Evolutionary conservation across 2,329 filamentous ascomycete genomes (phyloP).

Genomic region (Penicillium sp.): DNA sequence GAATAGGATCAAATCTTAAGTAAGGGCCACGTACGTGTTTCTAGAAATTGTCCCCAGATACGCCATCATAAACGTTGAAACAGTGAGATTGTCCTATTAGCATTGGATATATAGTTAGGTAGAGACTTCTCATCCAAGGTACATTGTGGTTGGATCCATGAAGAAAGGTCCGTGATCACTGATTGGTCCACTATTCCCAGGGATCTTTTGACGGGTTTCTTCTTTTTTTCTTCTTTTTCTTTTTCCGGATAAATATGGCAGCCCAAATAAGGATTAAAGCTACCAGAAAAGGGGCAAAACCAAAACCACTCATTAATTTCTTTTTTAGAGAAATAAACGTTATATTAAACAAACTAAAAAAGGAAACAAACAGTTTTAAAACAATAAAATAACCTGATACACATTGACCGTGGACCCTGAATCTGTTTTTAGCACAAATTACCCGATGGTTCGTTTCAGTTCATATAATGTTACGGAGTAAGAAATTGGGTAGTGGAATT

Average conservation of each 20-base stretch:
- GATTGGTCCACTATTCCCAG: slow-evolving; percentile 1
- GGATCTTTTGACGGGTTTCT: not conserved
- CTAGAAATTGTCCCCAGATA: not conserved
- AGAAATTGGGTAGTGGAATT: not conserved
- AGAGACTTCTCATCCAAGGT: slow-evolving; percentile 17
- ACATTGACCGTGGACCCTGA: slow-evolving; percentile 26
- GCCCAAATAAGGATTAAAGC: slow-evolving; percentile 20
- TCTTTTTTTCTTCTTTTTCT: not conserved
- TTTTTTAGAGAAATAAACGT: not conserved
- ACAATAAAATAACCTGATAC: slow-evolving; percentile 19
- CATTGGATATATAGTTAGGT: not conserved
- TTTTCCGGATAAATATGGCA: not conserved
- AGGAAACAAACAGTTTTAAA: slow-evolving; percentile 1
- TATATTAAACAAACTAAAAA: not conserved
- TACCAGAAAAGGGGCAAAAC: slow-evolving; percentile 9
- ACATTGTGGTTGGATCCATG: slow-evolving; percentile 3
- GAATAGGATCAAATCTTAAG: not conserved
- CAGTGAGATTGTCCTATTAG: slow-evolving; percentile 18
- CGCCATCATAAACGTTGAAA: not conserved
- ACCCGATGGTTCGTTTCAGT: slow-evolving; percentile 24
- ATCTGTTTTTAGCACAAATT: slow-evolving; percentile 29
- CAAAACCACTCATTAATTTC: not conserved
- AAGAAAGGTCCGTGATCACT: not conserved
- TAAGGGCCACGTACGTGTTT: not conserved
- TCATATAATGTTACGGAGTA: not conserved